Conservation (phyloP, 2,329 filamentous ascomycete genomes). For the Talaromyces sp. region DNA sequence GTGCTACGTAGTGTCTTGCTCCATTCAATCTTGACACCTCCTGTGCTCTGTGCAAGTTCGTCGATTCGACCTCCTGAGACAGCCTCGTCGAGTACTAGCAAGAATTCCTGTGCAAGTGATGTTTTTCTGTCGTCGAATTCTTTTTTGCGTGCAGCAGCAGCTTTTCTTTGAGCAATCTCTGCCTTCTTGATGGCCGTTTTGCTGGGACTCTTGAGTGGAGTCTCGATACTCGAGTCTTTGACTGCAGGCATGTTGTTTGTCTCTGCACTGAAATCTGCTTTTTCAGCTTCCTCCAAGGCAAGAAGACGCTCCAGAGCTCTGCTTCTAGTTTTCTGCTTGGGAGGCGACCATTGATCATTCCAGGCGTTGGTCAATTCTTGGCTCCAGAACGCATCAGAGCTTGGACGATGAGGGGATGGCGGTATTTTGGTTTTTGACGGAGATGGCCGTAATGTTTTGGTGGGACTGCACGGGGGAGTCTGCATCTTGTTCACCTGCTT, state of each 20-base stretch:
- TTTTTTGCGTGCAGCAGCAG: slow-evolving; percentile 42
- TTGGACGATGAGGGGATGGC: slow-evolving; percentile 51
- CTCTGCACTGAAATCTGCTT: slow-evolving; percentile 9
- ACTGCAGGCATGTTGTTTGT: not conserved
- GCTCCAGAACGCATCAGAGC: slow-evolving; percentile 56
- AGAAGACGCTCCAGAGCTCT: slow-evolving; percentile 26
- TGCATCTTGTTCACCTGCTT: slow-evolving; percentile 23
- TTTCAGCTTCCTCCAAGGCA: slow-evolving; percentile 37
- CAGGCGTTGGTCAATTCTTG: slow-evolving; percentile 53
- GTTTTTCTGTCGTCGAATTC: slow-evolving; percentile 56
- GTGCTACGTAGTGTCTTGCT: slow-evolving; percentile 63
- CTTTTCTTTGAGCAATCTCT: slow-evolving; percentile 38
- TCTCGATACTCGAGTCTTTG: not conserved
- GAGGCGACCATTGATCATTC: slow-evolving; percentile 56
- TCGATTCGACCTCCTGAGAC: slow-evolving; percentile 52
- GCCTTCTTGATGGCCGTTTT: slow-evolving; percentile 42
- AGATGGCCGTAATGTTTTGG: slow-evolving; percentile 45
- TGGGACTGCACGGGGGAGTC: slow-evolving; percentile 48
- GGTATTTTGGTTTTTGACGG: slow-evolving; percentile 52
- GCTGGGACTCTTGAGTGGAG: slow-evolving; percentile 31
- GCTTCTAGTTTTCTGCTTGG: slow-evolving; percentile 36
- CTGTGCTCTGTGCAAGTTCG: slow-evolving; percentile 50
- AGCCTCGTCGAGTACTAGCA: slow-evolving; percentile 55
- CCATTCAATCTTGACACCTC: slow-evolving; percentile 61
- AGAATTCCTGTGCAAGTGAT: slow-evolving; percentile 53